These are phyloP conservation scores for Pulicaria dysenterica DNA, from an alignment of 129 eudicot genomes.

Conservation along the genomic window DNA sequence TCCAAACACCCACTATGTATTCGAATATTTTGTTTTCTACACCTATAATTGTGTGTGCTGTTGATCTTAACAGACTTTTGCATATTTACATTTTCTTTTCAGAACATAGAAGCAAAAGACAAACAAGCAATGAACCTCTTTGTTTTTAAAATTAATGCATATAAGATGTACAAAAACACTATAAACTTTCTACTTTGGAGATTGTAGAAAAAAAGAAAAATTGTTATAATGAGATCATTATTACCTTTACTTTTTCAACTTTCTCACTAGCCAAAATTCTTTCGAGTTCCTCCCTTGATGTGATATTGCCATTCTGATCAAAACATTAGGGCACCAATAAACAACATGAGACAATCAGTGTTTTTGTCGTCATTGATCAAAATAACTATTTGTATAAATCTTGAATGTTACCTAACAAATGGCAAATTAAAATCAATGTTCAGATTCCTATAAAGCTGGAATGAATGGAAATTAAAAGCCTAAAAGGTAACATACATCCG, in stretches of 20 bases:
- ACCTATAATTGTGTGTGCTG: too few relatives aligned
- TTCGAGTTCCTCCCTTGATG: slow-evolving; percentile 85
- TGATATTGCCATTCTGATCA: slow-evolving; percentile 75
- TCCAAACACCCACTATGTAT: too few relatives aligned
- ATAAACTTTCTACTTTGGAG: slow-evolving; percentile 3
- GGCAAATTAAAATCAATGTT: not conserved
- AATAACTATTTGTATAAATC: not conserved
- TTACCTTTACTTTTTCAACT: slow-evolving; percentile 78
- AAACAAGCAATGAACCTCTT: not conserved
- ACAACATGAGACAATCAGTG: slow-evolving; percentile 19
- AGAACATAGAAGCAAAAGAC: not conserved
- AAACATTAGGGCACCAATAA: slow-evolving; percentile 14
- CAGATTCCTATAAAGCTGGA: not conserved
- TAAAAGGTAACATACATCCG: not conserved
- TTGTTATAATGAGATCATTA: not conserved
- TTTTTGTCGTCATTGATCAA: slow-evolving; percentile 15
- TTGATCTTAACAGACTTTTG: not conserved
- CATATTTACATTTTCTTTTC: slow-evolving; percentile 1
- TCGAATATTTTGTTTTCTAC: too few relatives aligned
- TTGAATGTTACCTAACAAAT: not conserved
- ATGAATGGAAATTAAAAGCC: not conserved
- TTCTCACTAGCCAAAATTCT: slow-evolving; percentile 71
- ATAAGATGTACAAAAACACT: slow-evolving; percentile 20
- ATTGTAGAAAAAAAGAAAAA: not conserved
- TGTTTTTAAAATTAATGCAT: not conserved